These are phyloP conservation scores for Cladosporium sp. DNA, from an alignment of 2,329 filamentous ascomycete genomes.

Conservation along the genomic window DNA sequence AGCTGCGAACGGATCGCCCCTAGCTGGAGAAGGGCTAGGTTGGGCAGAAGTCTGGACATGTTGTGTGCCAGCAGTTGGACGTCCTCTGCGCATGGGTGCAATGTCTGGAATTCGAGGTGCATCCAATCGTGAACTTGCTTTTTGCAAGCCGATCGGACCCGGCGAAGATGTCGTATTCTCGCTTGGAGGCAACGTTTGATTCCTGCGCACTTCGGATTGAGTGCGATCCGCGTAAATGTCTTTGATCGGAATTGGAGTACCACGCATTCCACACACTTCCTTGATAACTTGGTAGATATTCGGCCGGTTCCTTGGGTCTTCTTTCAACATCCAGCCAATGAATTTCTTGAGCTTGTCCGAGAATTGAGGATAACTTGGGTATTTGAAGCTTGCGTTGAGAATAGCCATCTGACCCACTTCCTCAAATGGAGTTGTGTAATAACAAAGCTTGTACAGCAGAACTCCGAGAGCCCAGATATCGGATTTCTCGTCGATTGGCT, in stretches of 20 bases:
- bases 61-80: slow-evolving; percentile 54
- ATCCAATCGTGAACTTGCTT: slow-evolving; percentile 68
- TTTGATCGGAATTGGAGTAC: slow-evolving; percentile 75
- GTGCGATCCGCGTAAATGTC: slow-evolving; percentile 61
- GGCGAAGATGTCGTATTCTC: slow-evolving; percentile 39
- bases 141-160: slow-evolving; percentile 66
- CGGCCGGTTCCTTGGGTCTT: slow-evolving; percentile 72
- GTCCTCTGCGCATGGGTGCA: slow-evolving; percentile 85
- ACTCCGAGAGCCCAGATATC: slow-evolving; percentile 98
- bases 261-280: slow-evolving; percentile 85
- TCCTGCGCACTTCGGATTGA: slow-evolving; percentile 59
- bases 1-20: slow-evolving; percentile 85
- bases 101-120: slow-evolving; percentile 79
- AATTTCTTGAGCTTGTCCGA: slow-evolving; percentile 85
- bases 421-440: slow-evolving; percentile 98
- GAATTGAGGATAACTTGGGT: slow-evolving; percentile 81
- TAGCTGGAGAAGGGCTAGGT: slow-evolving; percentile 43
- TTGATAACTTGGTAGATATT: slow-evolving; percentile 92
- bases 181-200: slow-evolving; percentile 55
- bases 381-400: slow-evolving; percentile 90
- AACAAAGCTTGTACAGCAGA: slow-evolving; percentile 94
- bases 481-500: slow-evolving; percentile 96
- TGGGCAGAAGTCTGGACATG: slow-evolving; percentile 43
- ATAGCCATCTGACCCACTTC: slow-evolving; percentile 97
- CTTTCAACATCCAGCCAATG: slow-evolving; percentile 88